Evolutionary conservation across 495 filamentous ascomycete species (phyloP).

Genomic region (Oidiodendron maius): DNA sequence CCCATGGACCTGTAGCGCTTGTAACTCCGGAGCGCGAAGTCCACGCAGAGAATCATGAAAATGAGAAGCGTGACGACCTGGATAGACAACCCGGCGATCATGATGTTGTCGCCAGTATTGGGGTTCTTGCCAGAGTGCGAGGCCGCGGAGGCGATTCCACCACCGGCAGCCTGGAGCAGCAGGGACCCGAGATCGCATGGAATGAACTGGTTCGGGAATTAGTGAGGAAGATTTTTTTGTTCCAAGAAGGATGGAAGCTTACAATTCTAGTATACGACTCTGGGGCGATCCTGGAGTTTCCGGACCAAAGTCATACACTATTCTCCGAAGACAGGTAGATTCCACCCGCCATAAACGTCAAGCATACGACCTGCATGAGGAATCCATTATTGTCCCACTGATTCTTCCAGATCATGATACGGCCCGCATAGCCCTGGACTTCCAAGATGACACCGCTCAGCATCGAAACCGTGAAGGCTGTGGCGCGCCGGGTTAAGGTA

Average conservation of each 20-base stretch:
- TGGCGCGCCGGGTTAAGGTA: conserved; percentile 11
- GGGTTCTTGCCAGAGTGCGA: conserved; percentile 27
- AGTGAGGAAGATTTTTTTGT: too few relatives aligned
- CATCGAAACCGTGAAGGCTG: conserved; percentile 34
- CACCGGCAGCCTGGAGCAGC: conserved; percentile 56
- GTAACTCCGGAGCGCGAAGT: conserved; percentile 9
- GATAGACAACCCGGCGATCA: conserved; percentile 57
- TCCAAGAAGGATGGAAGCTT: neutral
- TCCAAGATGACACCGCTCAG: conserved; percentile 32
- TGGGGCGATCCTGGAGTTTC: conserved; percentile 58
- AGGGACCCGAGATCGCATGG: conserved; percentile 58
- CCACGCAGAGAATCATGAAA: conserved; percentile 10
- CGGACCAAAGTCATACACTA: conserved; percentile 51
- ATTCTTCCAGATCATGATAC: conserved; percentile 33
- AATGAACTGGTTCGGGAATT: conserved; percentile 36
- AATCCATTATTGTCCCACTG: conserved; percentile 32
- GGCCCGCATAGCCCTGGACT: conserved; percentile 33
- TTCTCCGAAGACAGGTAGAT: conserved; percentile 58
- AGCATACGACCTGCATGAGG: conserved; percentile 30
- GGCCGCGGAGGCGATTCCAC: conserved; percentile 46
- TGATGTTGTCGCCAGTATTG: conserved; percentile 48
- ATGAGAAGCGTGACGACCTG: conserved; percentile 36
- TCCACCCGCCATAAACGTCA: conserved; percentile 62
- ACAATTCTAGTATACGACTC: conserved; percentile 35
- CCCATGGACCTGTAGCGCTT: conserved; percentile 15